A percentile compares a stretch with the other conserved stretches of the same genome.
phyloP scores from a whole-genome alignment of 768 basidiomycete genomes.

The Podaxis sp. region DNA sequence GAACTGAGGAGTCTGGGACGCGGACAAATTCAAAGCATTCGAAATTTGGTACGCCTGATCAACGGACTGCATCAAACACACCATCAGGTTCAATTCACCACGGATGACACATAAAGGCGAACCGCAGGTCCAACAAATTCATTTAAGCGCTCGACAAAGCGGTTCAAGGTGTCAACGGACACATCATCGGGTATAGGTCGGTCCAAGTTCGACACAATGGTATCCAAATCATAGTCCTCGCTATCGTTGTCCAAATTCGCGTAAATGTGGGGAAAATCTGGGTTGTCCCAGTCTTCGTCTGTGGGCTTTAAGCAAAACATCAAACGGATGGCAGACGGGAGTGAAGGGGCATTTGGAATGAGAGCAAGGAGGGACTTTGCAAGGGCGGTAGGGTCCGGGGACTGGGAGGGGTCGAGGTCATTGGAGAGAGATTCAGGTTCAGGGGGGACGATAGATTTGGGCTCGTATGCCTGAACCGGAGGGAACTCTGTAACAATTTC shows the following conservation, averaged over 20 bases:
- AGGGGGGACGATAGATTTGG: slow-evolving; percentile 35
- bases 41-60: slow-evolving; percentile 63
- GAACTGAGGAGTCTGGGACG: slow-evolving; percentile 66
- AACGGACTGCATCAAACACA: slow-evolving; percentile 35
- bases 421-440: slow-evolving; percentile 43
- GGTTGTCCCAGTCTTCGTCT: slow-evolving; percentile 78
- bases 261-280: slow-evolving; percentile 70
- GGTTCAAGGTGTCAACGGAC: slow-evolving; percentile 45
- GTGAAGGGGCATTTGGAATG: slow-evolving; percentile 61
- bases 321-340: slow-evolving; percentile 64
- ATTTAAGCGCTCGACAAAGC: slow-evolving; percentile 57
- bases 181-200: slow-evolving; percentile 62
- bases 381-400: slow-evolving; percentile 57
- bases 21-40: slow-evolving; percentile 60
- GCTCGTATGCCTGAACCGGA: slow-evolving; percentile 39
- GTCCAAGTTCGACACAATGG: slow-evolving; percentile 50
- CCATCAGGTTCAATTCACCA: neutral
- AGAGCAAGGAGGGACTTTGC: slow-evolving; percentile 62
- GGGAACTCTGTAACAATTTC: slow-evolving; percentile 51
- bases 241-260: slow-evolving; percentile 55
- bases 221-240: slow-evolving; percentile 57
- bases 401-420: slow-evolving; percentile 60
- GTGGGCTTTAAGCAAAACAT: slow-evolving; percentile 81
- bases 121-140: slow-evolving; percentile 62
- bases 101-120: slow-evolving; percentile 19